Conservation (phyloP, 2,329 filamentous ascomycete species). For the Oidium heveae region DNA sequence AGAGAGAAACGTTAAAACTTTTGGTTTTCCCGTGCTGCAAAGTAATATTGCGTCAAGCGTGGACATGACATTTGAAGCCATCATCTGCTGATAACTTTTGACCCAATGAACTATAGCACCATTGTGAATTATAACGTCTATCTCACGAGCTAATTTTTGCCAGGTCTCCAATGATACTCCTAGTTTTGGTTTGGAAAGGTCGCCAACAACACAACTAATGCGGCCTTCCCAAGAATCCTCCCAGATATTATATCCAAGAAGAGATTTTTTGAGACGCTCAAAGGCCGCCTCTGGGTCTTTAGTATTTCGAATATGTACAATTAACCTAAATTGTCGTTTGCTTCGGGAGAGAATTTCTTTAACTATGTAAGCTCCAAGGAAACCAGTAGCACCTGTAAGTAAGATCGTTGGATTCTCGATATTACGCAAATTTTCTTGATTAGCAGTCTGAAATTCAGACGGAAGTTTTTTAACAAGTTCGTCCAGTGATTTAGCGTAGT, state of each 20-base stretch:
- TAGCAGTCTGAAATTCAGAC: slow-evolving; percentile 16
- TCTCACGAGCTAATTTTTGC: slow-evolving; percentile 35
- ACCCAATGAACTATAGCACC: slow-evolving; percentile 68
- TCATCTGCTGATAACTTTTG: slow-evolving; percentile 45
- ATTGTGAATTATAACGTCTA: slow-evolving; percentile 60
- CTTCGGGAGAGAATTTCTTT: slow-evolving; percentile 43
- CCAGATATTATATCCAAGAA: slow-evolving; percentile 63
- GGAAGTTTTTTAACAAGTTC: slow-evolving; percentile 16
- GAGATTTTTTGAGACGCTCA: slow-evolving; percentile 38
- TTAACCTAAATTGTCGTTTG: slow-evolving; percentile 30
- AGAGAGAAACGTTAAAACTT: slow-evolving; percentile 57
- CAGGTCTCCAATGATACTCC: slow-evolving; percentile 43
- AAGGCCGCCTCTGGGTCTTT: slow-evolving; percentile 28
- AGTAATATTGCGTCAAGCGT: slow-evolving; percentile 55
- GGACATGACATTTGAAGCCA: slow-evolving; percentile 51
- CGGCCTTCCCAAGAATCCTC: slow-evolving; percentile 37
- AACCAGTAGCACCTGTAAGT: slow-evolving; percentile 74
- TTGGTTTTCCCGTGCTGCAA: slow-evolving; percentile 52
- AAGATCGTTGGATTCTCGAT: slow-evolving; percentile 33
- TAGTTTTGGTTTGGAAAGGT: slow-evolving; percentile 46
- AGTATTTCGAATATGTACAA: slow-evolving; percentile 53
- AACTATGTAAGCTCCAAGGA: slow-evolving; percentile 61
- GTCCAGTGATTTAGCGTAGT: slow-evolving; percentile 21
- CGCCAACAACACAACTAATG: slow-evolving; percentile 44
- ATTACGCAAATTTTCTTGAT: slow-evolving; percentile 9